Evolutionary conservation across 1,284 basidiomycete species (phyloP), one percentile per base, ranked within the genome.

Genomic region (Malassezia arunalokei): DNA sequence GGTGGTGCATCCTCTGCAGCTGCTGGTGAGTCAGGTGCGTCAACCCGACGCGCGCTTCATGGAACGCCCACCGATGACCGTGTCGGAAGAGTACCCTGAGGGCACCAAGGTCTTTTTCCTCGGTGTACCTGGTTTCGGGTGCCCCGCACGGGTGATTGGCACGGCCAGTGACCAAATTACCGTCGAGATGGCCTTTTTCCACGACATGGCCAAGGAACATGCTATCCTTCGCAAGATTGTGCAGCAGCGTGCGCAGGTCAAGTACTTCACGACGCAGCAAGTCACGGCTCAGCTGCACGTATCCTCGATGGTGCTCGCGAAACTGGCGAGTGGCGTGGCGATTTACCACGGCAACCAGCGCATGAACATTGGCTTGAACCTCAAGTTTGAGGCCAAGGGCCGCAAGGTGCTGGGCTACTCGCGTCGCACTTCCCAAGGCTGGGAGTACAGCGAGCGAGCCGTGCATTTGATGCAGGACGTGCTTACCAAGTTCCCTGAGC

Each of bases 301-400:
- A 33, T 65, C 62, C 14, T 58, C 57, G 20, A 51, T 73, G 8
- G 66, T 64, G 1, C 80, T 88, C 11, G 84, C 89, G 24, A 87
- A 84, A 74, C 85, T 99, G 61, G 90, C 89, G 0, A 90, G 90
- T 24, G 91, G 86, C 64, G 83, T 96, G 68, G 83, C 95, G 82
- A 84, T 95, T 41, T 83, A 86, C 62, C 80, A 81, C n/a, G 49
- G 57, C n/a, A 57, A 63, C 20, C 78, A 79, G 63, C 95, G 94
- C 76, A 80, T 79, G 54, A 96, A 98, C 71, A 78, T 98, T 30
- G 94, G 94, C 4, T 79, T 98, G 20, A 87, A 86, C 68, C 80
- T 98, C 64, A 98, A 99, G 74, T 98, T 96, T 58, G 94, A 98
- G 72, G 87, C 83, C 20, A 95, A 94, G 76, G 81, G 83, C n/a